Conservation (phyloP, 768 basidiomycete species). For the Chiua virens region DNA sequence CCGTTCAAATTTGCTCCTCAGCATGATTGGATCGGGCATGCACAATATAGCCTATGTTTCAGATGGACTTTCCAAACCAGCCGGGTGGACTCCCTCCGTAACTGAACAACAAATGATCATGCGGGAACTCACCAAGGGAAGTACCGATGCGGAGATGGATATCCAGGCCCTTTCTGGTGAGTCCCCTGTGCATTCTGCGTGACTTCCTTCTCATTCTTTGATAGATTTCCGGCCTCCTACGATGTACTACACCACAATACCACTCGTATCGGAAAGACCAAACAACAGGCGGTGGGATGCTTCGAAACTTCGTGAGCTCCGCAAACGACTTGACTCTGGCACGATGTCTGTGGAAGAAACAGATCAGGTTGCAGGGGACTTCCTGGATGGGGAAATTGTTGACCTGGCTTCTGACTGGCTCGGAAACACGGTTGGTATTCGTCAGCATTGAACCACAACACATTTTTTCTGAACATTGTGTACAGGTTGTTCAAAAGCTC, state of each 20-base stretch:
- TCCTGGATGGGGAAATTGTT: conserved; percentile 92
- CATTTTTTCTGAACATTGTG: conserved; percentile 5
- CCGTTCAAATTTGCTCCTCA: conserved; percentile 84
- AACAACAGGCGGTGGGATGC: conserved; percentile 92
- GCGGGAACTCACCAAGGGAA: conserved; percentile 82
- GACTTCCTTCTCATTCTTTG: conserved; percentile 11
- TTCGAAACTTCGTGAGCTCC: conserved; percentile 87
- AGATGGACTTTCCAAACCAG: conserved; percentile 60
- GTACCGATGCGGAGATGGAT: conserved; percentile 77
- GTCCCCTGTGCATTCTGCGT: conserved; percentile 25
- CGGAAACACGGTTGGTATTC: conserved; percentile 70
- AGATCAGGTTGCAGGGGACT: conserved; percentile 85
- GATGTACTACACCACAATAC: conserved; percentile 96
- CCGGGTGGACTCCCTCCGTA: conserved; percentile 70
- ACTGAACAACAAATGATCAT: conserved; percentile 98
- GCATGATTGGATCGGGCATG: conserved; percentile 79
- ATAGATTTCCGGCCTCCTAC: conserved; percentile 88
- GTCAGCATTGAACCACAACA: not conserved
- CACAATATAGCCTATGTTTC: conserved; percentile 56
- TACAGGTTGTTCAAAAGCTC: conserved; percentile 91
- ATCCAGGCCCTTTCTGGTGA: conserved; percentile 83
- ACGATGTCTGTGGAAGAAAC: conserved; percentile 82
- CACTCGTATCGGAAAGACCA: conserved; percentile 80
- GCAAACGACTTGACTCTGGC: conserved; percentile 92
- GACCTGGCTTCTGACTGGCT: conserved; percentile 98